Conservation (phyloP, 257 asterid species). For the Coffea canephora region DNA sequence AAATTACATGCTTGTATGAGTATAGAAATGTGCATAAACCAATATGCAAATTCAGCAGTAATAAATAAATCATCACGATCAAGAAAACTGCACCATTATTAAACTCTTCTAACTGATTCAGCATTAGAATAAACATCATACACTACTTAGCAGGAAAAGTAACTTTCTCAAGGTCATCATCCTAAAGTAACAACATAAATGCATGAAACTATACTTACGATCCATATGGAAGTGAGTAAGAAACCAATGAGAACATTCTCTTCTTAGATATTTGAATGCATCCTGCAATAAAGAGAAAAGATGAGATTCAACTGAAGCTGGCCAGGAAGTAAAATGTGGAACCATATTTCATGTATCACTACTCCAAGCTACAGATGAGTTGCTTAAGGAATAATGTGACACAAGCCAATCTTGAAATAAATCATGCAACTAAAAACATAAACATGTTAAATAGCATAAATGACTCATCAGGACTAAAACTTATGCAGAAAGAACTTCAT, state of each 20-base stretch:
- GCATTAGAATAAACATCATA: background rate
- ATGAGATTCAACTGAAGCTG: background rate
- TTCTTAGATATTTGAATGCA: conserved; percentile 78
- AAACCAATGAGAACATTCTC: conserved; percentile 94
- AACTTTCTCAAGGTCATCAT: background rate
- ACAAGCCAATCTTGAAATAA: background rate
- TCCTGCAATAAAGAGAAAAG: conserved; percentile 54
- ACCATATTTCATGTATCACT: background rate
- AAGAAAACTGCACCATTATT: background rate
- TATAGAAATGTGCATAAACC: background rate
- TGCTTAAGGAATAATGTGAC: background rate
- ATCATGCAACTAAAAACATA: background rate
- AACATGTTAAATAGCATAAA: background rate
- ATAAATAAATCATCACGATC: background rate
- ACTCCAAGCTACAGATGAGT: background rate
- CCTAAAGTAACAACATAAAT: conserved; percentile 8
- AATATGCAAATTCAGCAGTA: background rate
- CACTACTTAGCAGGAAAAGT: background rate
- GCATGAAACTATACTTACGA: conserved; percentile 61
- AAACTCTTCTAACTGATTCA: background rate
- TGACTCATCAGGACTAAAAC: background rate
- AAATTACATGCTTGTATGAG: background rate
- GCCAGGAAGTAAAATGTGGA: background rate
- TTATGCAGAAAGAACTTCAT: too few species aligned
- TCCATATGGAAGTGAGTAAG: conserved; percentile 93